A percentile compares a stretch with the other conserved stretches of the same genome.
Conservation (phyloP, 306 rosid genomes). For the Glycine tomentella region DNA sequence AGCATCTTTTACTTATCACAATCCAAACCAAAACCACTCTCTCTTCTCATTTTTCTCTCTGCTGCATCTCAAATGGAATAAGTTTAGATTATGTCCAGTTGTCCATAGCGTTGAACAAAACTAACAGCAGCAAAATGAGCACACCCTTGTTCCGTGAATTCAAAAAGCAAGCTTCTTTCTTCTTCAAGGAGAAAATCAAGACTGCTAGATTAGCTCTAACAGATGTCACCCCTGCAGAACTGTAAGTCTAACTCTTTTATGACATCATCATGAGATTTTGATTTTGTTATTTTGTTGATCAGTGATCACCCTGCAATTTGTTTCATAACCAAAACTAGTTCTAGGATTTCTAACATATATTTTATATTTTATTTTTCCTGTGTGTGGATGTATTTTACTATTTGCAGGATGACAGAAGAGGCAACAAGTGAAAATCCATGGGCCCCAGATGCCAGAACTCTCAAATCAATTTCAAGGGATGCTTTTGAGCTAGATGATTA, state of each 20-base stretch:
- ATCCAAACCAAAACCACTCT: slow-evolving; percentile 17
- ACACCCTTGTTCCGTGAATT: slow-evolving; percentile 74
- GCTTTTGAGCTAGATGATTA: slow-evolving; percentile 97
- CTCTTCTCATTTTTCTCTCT: not conserved
- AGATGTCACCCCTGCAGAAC: slow-evolving; percentile 87
- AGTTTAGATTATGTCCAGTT: slow-evolving; percentile 49
- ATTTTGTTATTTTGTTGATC: slow-evolving; percentile 8
- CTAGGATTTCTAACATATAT: slow-evolving; percentile 28
- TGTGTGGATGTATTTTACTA: not conserved
- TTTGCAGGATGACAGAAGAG: slow-evolving; percentile 83
- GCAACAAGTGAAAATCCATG: slow-evolving; percentile 78
- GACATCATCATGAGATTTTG: slow-evolving; percentile 28
- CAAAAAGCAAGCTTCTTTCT: slow-evolving; percentile 94
- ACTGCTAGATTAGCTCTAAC: slow-evolving; percentile 94
- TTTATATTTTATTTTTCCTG: not conserved
- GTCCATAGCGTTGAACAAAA: slow-evolving; percentile 48
- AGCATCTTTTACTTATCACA: slow-evolving; percentile 19
- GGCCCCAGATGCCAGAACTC: slow-evolving; percentile 70
- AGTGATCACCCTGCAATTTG: not conserved
- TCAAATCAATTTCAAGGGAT: slow-evolving; percentile 85
- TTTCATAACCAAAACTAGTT: slow-evolving; percentile 24
- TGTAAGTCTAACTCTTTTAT: slow-evolving; percentile 54
- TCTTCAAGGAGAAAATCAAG: slow-evolving; percentile 88
- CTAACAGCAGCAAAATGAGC: slow-evolving; percentile 51
- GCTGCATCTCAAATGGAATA: not conserved